These are phyloP conservation scores for Colletotrichum sp. DNA, from an alignment of 2,329 filamentous ascomycete genomes.

Conservation along the genomic window DNA sequence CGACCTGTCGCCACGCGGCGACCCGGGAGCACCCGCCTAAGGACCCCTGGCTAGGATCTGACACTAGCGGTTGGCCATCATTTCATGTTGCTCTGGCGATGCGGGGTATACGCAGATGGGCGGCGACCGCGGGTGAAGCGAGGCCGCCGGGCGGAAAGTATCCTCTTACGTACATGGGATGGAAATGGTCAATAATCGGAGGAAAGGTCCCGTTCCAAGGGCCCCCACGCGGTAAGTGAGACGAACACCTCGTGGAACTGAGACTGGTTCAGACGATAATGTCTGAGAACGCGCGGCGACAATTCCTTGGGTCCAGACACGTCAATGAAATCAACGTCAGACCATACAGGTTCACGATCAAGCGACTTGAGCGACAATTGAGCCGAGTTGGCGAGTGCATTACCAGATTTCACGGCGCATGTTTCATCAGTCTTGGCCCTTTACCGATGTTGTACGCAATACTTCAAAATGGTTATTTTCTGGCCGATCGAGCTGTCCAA, in stretches of 20 bases:
- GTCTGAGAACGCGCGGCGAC: background rate
- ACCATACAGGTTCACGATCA: background rate
- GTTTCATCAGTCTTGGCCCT: background rate
- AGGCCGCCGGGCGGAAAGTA: background rate
- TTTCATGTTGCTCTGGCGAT: slow-evolving; percentile 1
- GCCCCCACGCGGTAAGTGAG: background rate
- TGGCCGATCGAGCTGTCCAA: background rate
- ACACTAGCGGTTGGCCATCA: background rate
- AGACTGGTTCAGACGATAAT: background rate
- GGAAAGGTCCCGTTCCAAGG: background rate
- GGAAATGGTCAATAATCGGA: background rate
- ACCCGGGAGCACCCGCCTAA: slow-evolving; percentile 13
- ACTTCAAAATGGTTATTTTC: background rate
- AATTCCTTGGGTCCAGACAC: background rate
- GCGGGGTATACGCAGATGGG: slow-evolving; percentile 6
- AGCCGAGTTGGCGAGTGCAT: background rate
- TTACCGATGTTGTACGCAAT: background rate
- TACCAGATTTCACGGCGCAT: background rate
- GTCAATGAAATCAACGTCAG: background rate
- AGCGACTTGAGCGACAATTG: background rate
- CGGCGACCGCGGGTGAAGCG: background rate
- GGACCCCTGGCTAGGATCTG: slow-evolving; percentile 12
- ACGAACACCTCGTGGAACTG: background rate
- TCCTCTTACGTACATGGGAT: background rate
- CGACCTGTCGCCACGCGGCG: background rate